phyloP scores from a whole-genome alignment of 148 eudicot species.

The Diospyros lotus region DNA sequence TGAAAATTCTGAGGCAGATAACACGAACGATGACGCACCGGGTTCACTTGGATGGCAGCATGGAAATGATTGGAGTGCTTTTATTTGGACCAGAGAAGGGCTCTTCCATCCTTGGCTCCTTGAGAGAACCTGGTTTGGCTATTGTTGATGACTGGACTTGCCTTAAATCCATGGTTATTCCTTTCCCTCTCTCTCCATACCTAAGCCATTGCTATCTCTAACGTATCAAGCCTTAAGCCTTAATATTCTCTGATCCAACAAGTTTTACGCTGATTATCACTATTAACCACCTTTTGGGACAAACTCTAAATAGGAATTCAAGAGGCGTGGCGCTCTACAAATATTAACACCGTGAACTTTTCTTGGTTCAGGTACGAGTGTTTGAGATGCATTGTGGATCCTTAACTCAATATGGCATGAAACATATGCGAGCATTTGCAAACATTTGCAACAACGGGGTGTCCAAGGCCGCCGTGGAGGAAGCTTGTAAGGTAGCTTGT shows the following conservation, averaged over 20 bases:
- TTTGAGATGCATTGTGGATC: slow-evolving; percentile 88
- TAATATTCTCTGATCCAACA: too few relatives aligned
- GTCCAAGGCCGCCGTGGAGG: slow-evolving; percentile 37
- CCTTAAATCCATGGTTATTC: slow-evolving; percentile 71
- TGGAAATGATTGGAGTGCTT: slow-evolving; percentile 52
- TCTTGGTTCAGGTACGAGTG: slow-evolving; percentile 43
- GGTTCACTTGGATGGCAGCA: slow-evolving; percentile 62
- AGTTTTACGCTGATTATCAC: too few relatives aligned
- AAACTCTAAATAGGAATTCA: too few relatives aligned
- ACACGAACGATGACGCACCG: slow-evolving; percentile 51
- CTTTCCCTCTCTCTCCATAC: background rate
- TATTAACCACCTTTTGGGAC: too few relatives aligned
- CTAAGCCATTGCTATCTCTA: background rate
- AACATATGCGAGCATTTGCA: slow-evolving; percentile 89
- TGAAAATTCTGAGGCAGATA: slow-evolving; percentile 45
- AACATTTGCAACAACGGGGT: slow-evolving; percentile 70
- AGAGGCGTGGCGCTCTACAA: too few relatives aligned
- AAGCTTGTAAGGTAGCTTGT: slow-evolving; percentile 43
- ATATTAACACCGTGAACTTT: too few relatives aligned
- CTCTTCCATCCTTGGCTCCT: slow-evolving; percentile 34
- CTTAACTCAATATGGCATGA: slow-evolving; percentile 91
- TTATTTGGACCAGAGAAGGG: slow-evolving; percentile 59
- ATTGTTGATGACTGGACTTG: slow-evolving; percentile 91
- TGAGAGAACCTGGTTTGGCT: slow-evolving; percentile 43
- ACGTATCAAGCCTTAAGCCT: background rate